Evolutionary conservation across 2,329 filamentous ascomycete genomes (phyloP).

Genomic region (Aspergillus vadensis): DNA sequence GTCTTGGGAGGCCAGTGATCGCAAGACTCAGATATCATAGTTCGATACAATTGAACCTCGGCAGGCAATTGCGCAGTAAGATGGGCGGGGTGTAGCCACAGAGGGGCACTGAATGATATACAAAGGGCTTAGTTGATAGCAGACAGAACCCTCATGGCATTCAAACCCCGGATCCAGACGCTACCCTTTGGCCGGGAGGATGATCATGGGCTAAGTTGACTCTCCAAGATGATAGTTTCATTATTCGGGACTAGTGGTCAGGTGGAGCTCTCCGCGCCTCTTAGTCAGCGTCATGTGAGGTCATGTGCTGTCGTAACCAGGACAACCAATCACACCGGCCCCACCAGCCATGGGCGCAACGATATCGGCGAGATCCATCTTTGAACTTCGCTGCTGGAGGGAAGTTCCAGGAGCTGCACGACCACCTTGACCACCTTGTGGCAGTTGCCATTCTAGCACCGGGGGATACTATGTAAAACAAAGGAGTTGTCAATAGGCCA

Average conservation of each 20-base stretch:
- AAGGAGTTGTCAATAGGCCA: no score
- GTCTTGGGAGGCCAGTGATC: neutral
- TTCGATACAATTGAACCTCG: slow-evolving; percentile 4
- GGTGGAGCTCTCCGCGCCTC: slow-evolving; percentile 15
- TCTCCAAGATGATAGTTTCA: slow-evolving; percentile 7
- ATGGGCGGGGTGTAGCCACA: neutral
- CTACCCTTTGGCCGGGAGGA: neutral
- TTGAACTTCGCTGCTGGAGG: neutral
- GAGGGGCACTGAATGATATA: neutral
- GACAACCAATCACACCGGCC: slow-evolving; percentile 24
- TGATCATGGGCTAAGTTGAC: slow-evolving; percentile 2
- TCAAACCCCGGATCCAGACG: neutral
- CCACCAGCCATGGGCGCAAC: neutral
- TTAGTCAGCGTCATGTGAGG: slow-evolving; percentile 25
- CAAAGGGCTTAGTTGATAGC: neutral
- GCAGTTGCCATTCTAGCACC: no score
- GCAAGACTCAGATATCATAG: slow-evolving; percentile 17
- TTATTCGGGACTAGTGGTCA: slow-evolving; percentile 8
- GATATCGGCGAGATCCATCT: neutral
- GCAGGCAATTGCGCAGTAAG: neutral
- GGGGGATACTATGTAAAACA: no score
- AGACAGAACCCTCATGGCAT: neutral
- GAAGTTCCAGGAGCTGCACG: no score
- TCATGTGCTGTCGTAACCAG: slow-evolving; percentile 23
- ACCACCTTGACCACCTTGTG: no score